These are phyloP conservation scores for Platanus orientalis DNA, from an alignment of 164 flowering plant species.

Conservation along the genomic window DNA sequence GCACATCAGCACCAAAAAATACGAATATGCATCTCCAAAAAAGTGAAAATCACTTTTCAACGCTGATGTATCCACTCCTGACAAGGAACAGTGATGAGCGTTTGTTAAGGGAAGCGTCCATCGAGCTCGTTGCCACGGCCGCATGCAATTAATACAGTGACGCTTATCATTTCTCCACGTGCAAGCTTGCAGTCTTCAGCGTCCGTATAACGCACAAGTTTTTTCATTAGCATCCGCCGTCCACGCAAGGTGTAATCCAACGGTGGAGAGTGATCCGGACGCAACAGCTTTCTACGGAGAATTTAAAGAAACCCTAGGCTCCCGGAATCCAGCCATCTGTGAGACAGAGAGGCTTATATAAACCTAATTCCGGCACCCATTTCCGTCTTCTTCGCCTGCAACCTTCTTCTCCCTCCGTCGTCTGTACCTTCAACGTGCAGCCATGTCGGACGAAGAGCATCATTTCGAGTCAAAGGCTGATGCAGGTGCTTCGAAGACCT, in stretches of 20 bases:
- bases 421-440: not conserved
- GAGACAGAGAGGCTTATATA: not conserved
- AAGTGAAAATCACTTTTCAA: too few relatives aligned
- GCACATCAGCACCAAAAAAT: too few relatives aligned
- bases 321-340: not conserved
- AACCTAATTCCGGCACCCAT: not conserved
- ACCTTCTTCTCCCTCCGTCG: not conserved
- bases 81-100: too few relatives aligned
- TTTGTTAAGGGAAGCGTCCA: too few relatives aligned
- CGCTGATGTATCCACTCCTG: too few relatives aligned
- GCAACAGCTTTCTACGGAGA: not conserved
- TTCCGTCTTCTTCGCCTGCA: not conserved
- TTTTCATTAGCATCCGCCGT: too few relatives aligned
- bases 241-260: not conserved
- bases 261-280: not conserved
- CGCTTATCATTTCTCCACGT: too few relatives aligned
- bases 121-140: too few relatives aligned
- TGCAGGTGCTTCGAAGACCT: constrained; percentile 66
- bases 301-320: not conserved
- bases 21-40: too few relatives aligned
- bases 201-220: too few relatives aligned
- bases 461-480: constrained; percentile 64
- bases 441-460: constrained; percentile 74
- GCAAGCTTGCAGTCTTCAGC: too few relatives aligned
- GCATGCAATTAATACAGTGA: too few relatives aligned